phyloP scores from a whole-genome alignment of 148 eudicot species.

The Camellia granthamiana region DNA sequence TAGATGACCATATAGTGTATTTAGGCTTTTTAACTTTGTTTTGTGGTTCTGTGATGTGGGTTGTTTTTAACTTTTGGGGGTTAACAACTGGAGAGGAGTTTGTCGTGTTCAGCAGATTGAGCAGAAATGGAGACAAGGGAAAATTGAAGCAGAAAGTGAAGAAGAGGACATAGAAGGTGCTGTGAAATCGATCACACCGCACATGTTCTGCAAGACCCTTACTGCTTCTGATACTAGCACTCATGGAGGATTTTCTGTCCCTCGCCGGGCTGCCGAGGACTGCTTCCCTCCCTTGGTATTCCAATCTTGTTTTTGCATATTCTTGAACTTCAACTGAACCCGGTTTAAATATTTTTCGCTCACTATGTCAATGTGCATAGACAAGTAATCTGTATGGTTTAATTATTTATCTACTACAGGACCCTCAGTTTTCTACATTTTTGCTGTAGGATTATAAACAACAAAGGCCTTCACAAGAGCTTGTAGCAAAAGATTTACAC shows the following conservation, averaged over 20 bases:
- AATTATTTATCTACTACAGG: neutral
- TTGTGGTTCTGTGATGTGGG: neutral
- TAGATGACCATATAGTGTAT: neutral
- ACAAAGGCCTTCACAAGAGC: slow-evolving; percentile 97
- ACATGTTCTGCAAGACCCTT: slow-evolving; percentile 98
- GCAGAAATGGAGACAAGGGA: slow-evolving; percentile 62
- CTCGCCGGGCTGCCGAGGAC: slow-evolving; percentile 99
- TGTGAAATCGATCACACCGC: slow-evolving; percentile 69
- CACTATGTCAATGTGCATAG: neutral
- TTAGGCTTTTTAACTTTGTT: neutral
- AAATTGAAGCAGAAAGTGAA: slow-evolving; percentile 45
- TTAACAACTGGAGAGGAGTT: neutral
- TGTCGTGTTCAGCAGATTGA: slow-evolving; percentile 45
- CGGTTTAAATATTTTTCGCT: neutral
- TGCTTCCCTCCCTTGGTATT: slow-evolving; percentile 93
- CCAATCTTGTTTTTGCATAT: neutral
- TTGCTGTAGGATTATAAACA: slow-evolving; percentile 77
- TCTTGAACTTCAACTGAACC: neutral
- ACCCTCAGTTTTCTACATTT: slow-evolving; percentile 1
- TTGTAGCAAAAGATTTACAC: slow-evolving; percentile 90
- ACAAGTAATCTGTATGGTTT: neutral
- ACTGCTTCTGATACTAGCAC: slow-evolving; percentile 99
- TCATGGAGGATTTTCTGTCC: slow-evolving; percentile 98
- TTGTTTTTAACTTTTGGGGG: neutral
- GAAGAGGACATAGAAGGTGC: slow-evolving; percentile 61